Evolutionary conservation across 768 basidiomycete genomes (phyloP), one percentile per base, ranked within the genome.

Genomic region (Trametes cubensis): DNA sequence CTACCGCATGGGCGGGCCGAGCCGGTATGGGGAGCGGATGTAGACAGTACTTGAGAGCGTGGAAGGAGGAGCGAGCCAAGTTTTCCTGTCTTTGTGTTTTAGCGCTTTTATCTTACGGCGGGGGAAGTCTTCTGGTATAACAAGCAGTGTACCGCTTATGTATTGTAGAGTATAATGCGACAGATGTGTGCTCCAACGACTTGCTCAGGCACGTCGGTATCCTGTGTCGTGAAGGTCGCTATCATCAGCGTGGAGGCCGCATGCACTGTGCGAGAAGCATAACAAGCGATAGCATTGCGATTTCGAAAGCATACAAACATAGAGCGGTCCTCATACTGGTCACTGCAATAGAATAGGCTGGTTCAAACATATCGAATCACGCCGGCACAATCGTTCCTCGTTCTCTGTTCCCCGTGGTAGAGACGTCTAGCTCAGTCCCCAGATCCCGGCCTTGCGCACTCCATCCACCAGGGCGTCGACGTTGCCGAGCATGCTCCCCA

Each of bases 401-500:
- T 17, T n/a, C 53, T 17, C 40, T 18, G 34, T 6, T 34, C 7
- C 34, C 34, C 34, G 34, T 34, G 11, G 13, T 23, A 23, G 21
- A 34, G 13, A 23, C 45, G 21, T 13, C 56, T 55, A 83, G 38
- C 74, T 85, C 58, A 93, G 72, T 6, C 94, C 92, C 92, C 92
- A 95, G 58, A 95, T 86, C 0, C 93, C 92, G 0, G 91, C 92
- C 74, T 87, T 90, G 63, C 88, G 80, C 38, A 96, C 90, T 0
- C 93, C 88, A 64, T 93, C 92, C 6, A 96, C 92, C 11, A 96
- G 80, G 30, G 90, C 89, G 71, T 95, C 94, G 3, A 96, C 94
- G 71, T 96, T 95, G 4, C 92, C 94, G 46, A 96, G 74, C 85
- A 94, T 88, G 47, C 83, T 87, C 0, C 89, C 89, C 60, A 96